Conservation (phyloP, 2,329 filamentous ascomycete genomes). For the Ophiostoma piceae region DNA sequence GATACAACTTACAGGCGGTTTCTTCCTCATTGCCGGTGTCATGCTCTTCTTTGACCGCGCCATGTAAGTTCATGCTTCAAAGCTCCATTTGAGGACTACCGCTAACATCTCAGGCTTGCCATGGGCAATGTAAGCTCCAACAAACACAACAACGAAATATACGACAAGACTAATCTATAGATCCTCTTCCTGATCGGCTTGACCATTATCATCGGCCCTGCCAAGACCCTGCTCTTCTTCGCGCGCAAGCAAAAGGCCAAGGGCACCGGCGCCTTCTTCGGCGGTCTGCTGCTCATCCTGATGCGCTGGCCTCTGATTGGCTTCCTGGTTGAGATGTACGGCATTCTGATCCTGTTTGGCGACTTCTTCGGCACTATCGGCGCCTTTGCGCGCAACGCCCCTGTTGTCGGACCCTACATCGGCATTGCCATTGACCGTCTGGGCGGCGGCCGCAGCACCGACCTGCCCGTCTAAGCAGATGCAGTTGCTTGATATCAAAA, state of each 20-base stretch:
- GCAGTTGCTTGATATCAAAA: neutral
- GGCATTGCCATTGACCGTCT: constrained; percentile 65
- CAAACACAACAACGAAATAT: neutral
- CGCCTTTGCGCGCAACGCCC: constrained; percentile 76
- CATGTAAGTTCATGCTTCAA: constrained; percentile 56
- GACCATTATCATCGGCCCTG: constrained; percentile 87
- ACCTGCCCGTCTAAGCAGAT: constrained; percentile 63
- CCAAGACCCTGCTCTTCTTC: constrained; percentile 92
- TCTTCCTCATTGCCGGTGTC: constrained; percentile 92
- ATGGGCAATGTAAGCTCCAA: constrained; percentile 78
- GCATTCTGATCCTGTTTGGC: constrained; percentile 87
- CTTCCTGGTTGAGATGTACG: constrained; percentile 86
- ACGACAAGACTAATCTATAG: constrained; percentile 40
- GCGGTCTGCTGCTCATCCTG: constrained; percentile 78
- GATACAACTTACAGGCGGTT: constrained; percentile 57
- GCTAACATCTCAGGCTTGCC: constrained; percentile 59
- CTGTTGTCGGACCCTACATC: constrained; percentile 82
- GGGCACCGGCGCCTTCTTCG: constrained; percentile 82
- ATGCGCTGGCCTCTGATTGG: constrained; percentile 87
- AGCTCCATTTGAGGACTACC: neutral
- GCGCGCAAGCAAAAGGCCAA: constrained; percentile 87
- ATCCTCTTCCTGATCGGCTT: constrained; percentile 97
- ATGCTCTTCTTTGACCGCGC: constrained; percentile 97
- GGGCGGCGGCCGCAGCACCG: constrained; percentile 64
- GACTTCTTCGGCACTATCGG: constrained; percentile 94